phyloP scores from a whole-genome alignment of 306 rosid genomes.

The Vicia faba region DNA sequence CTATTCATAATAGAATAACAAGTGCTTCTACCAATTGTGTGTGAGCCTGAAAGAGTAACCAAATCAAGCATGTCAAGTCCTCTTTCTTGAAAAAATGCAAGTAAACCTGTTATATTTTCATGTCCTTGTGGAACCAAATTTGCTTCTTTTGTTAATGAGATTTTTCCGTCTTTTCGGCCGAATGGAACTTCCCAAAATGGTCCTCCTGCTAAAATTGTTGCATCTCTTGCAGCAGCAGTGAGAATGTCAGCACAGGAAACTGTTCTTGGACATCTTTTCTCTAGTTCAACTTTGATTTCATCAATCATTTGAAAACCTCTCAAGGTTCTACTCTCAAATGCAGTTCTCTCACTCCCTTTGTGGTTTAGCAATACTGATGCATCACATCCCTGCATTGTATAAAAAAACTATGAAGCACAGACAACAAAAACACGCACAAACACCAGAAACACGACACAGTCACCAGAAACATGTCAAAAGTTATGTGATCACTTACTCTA shows the following conservation, averaged over 20 bases:
- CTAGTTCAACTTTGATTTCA: constrained; percentile 67
- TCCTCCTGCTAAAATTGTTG: constrained; percentile 76
- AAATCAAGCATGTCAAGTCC: constrained; percentile 76
- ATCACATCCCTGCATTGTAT: constrained; percentile 71
- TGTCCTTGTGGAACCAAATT: constrained; percentile 75
- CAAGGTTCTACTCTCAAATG: constrained; percentile 64
- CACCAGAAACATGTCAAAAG: neutral
- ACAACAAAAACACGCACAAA: too few species aligned
- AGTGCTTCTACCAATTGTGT: constrained; percentile 78
- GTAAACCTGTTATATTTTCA: constrained; percentile 65
- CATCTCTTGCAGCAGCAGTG: constrained; percentile 85
- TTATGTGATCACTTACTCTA: constrained; percentile 53
- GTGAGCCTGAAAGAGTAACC: constrained; percentile 84
- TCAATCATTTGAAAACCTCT: constrained; percentile 74
- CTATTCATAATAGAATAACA: constrained; percentile 58
- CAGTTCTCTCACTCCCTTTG: constrained; percentile 61
- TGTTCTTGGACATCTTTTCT: constrained; percentile 68
- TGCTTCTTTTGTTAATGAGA: constrained; percentile 69
- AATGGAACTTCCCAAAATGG: constrained; percentile 95
- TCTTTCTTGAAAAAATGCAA: constrained; percentile 43
- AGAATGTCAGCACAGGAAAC: constrained; percentile 92
- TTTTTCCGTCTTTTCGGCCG: constrained; percentile 71
- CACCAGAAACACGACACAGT: too few species aligned
- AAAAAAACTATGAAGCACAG: too few species aligned
- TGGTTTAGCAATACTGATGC: constrained; percentile 69